phyloP scores from a whole-genome alignment of 352 stramenopile species.

The Globisporangium heterothallicum region DNA sequence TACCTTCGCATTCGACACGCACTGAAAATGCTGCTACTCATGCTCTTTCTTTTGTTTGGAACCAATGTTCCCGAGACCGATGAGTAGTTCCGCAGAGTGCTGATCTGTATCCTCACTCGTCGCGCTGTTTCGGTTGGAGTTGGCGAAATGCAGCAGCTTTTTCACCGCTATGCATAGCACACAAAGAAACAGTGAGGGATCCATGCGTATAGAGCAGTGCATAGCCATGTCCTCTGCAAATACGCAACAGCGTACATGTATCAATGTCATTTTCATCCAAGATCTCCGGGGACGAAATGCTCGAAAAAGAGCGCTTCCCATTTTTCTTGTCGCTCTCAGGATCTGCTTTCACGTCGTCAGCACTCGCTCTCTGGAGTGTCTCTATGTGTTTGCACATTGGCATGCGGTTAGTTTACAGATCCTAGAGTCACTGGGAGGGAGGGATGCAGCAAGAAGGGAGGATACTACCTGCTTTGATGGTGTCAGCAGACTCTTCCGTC shows the following conservation, averaged over 20 bases:
- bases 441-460: too few species aligned
- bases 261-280: conserved; percentile 18
- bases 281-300: not conserved
- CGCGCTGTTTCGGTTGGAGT: conserved; percentile 13
- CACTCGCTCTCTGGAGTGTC: too few species aligned
- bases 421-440: too few species aligned
- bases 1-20: too few species aligned
- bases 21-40: not conserved
- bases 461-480: too few species aligned
- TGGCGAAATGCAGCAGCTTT: conserved; percentile 25
- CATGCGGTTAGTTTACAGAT: too few species aligned
- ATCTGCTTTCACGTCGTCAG: not conserved
- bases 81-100: conserved; percentile 52
- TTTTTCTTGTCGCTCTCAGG: not conserved
- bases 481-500: not conserved
- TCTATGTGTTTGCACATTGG: too few species aligned
- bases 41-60: not conserved
- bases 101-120: conserved; percentile 24
- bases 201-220: not conserved
- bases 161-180: conserved; percentile 17
- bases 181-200: not conserved
- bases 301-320: not conserved
- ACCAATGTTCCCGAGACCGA: conserved; percentile 34
- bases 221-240: not conserved
- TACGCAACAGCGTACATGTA: not conserved